Evolutionary conservation across 2,329 filamentous ascomycete species (phyloP), one percentile per base, ranked within the genome.

Genomic region (Paecilomyces formosus): DNA sequence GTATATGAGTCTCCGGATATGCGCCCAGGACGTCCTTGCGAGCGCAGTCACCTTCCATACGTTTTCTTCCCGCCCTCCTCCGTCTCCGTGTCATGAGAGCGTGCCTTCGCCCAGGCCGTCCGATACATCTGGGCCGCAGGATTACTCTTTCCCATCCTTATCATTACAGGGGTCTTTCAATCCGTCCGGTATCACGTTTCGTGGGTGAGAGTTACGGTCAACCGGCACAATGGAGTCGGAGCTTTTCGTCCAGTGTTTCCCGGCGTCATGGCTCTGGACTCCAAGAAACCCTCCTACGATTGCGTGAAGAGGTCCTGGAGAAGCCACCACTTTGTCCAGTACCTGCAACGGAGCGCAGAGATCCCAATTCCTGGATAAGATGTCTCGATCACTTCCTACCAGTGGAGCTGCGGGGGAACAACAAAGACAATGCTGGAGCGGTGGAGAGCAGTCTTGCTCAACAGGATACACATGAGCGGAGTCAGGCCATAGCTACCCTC

Each of bases 71-170:
- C 62, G 61, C 55, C 63, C 64, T 63, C 66, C 58, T 65, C 61
- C 55, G 60, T 59, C 62, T 63, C 68, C 70, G 72, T 74, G 74
- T 74, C 75, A 77, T 77, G 75, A 73, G 70, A 70, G 68, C 66
- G 68, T 75, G 70, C 67, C 67, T 74, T 60, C 62, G 68, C 63
- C 62, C 69, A 69, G 66, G 70, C 66, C 70, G 67, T 67, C 67
- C 70, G 65, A 66, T 67, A 62, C 66, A 65, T 68, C 65, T 69
- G 64, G 66, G 70, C 65, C 67, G 67, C 65, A 66, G 66, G 64
- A 54, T 45, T 58, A 57, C 59, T 58, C 61, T 62, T 62, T 58
- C 57, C 57, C 61, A 54, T 58, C 50, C 22, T 57, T 54, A 59
- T 63, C 8, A 56, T 35, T 45, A 56, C 57, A 53, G 26, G 39